Base-by-base conservation (phyloP, 805 yeast genomes). In the Alloascoidea africana region DNA sequence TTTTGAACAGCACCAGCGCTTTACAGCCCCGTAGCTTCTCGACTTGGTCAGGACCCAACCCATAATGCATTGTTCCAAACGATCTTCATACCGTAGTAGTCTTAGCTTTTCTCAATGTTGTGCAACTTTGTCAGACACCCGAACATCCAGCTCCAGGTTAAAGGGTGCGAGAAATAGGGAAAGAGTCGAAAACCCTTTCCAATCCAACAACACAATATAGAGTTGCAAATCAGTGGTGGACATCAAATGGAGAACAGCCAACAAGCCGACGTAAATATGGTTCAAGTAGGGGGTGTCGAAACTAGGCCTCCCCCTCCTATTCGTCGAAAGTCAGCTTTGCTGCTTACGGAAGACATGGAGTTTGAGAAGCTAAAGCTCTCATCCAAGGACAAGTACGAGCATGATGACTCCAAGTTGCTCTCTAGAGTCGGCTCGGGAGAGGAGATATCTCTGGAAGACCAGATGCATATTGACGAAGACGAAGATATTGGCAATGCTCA, bases 301-400 rank as follows among this genome's bases (percentile, higher is more conserved):
- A n/a, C n/a, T 19, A 38, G 35, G 6, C 37, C 47, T 16, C 40
- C 34, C 14, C 27, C 40, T 17, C 37, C 46, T 3, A 48, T 51
- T 27, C 65, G 83, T 47, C 64, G 85, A 44, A 78, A 76, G 54
- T 76, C 87, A 2, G 79, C 91, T 0, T 47, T 82, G 38, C 73
- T 82, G 13, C 65, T 83, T 32, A 72, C 78, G 1, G 86, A 78
- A 42, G 89, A 80, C 27, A 63, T 64, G 34, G 82, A 74, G 27
- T 59, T 60, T 43, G 78, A 72, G 37, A 66, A 61, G 41, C 59
- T 65, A 49, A 68, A 67, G 41, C 56, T 65, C 32, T 48, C 58
- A 14, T n/a, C n/a, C n/a, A n/a, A n/a, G n/a, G n/a, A n/a, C n/a
- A 56, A 52, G 18, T 52, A 56, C 39, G 56, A 50, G 17, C 50